Base-by-base conservation (phyloP, 768 basidiomycete species). In the Pleurotus salmoneostramineus region DNA sequence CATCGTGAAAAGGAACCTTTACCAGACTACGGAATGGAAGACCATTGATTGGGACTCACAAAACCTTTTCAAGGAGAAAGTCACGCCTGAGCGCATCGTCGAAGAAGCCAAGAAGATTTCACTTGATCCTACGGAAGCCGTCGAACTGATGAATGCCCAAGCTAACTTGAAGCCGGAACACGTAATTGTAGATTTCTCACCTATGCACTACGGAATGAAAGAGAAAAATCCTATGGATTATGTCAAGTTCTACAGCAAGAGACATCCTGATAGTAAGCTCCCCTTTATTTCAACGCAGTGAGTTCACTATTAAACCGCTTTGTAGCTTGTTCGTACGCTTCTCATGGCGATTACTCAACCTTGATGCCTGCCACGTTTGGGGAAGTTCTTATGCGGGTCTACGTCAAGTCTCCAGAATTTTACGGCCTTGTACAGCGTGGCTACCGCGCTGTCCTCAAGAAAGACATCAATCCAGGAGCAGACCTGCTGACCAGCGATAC, bases 181-280 rank as follows among this genome's bases (percentile, higher is more conserved):
- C 55, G 75, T 93, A 33, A 81, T 87, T 42, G 87, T 93, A 17
- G 81, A 85, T 50, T 73, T 84, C 11, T 69, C 83, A 1, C 63
- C 67, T n/a, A 77, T 93, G 78, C 92, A 93, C 65, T 87, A 89
- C 63, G 92, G 91, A 3, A 89, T 88, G 83, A 75, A 80, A 61
- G 81, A 83, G 45, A 68, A 74, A 60, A 90, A 89, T 63, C 92
- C 92, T 1, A 65, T 93, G 47, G 79, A 87, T 46, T 77, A 71
- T 12, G 82, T 91, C 55, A 83, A 78, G 65, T 94, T 93, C 65
- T 93, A 91, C 64, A 83, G 84, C 0, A 92, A 92, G 68, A 72
- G 75, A 11, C 74, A 79, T 14, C 82, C 82, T 0, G 69, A 85
- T 57, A 63, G 89, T 91, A 64, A 58, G 78, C 68, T 10, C 54